A percentile compares a stretch with the other conserved stretches of the same genome.
Conservation (phyloP, 106 monocot species). For the Dendrobium catenatum region DNA sequence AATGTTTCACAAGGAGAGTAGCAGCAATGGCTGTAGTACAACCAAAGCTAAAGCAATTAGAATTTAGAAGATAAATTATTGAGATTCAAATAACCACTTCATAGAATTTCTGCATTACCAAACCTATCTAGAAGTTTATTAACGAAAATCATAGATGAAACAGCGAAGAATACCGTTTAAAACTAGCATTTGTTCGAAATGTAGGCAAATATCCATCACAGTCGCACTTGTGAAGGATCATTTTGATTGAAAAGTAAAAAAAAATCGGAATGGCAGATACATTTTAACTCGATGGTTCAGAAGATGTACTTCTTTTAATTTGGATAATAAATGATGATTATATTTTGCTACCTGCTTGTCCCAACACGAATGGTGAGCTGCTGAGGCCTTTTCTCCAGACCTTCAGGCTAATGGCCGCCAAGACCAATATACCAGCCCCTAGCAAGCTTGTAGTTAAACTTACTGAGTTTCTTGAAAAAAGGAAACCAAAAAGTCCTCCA, state of each 20-base stretch:
- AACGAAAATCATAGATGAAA: neutral
- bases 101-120: neutral
- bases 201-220: neutral
- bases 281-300: neutral
- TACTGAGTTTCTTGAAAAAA: slow-evolving; percentile 43
- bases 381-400: slow-evolving; percentile 55
- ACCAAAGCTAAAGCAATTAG: neutral
- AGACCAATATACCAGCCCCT: slow-evolving; percentile 38
- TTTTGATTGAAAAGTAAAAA: neutral
- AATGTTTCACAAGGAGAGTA: slow-evolving; percentile 23
- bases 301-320: neutral
- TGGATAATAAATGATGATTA: neutral
- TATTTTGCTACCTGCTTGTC: slow-evolving; percentile 45
- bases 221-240: neutral
- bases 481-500: slow-evolving; percentile 45
- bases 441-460: slow-evolving; percentile 34
- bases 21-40: slow-evolving; percentile 22
- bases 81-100: neutral
- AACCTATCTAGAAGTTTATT: neutral
- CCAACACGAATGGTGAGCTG: slow-evolving; percentile 53
- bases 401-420: slow-evolving; percentile 48
- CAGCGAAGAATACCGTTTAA: neutral
- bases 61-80: neutral
- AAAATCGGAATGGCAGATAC: no score
- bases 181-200: neutral